phyloP scores from a whole-genome alignment of 2,329 filamentous ascomycete species.

The Phaeosphaeriaceae sp. region DNA sequence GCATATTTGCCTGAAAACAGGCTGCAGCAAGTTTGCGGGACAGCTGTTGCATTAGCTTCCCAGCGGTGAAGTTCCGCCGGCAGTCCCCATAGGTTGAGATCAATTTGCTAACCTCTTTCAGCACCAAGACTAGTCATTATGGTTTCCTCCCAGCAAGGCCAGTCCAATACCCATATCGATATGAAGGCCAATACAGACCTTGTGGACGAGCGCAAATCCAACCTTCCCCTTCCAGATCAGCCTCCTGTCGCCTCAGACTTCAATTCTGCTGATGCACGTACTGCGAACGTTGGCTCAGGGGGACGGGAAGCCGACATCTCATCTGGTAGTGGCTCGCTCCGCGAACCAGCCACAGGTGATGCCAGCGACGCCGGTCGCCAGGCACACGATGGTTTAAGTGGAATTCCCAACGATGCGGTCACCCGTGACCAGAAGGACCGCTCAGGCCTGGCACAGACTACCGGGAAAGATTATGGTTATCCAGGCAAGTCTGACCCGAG shows the following conservation, averaged over 20 bases:
- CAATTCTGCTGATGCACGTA: slow-evolving; percentile 73
- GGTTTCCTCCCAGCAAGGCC: slow-evolving; percentile 36
- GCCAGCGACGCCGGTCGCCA: slow-evolving; percentile 66
- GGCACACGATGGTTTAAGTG: slow-evolving; percentile 63
- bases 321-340: slow-evolving; percentile 53
- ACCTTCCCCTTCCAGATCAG: slow-evolving; percentile 80
- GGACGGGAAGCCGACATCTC: slow-evolving; percentile 54
- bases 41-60: neutral
- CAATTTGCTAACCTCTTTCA: slow-evolving; percentile 9
- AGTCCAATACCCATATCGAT: slow-evolving; percentile 24
- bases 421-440: slow-evolving; percentile 54
- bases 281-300: slow-evolving; percentile 73
- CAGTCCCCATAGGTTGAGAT: neutral
- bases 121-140: slow-evolving; percentile 15
- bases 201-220: slow-evolving; percentile 71
- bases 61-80: neutral
- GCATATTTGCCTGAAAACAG: neutral
- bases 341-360: slow-evolving; percentile 59
- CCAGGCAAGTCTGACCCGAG: slow-evolving; percentile 50
- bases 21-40: neutral
- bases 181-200: slow-evolving; percentile 53
- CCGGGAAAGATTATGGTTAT: slow-evolving; percentile 51
- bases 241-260: slow-evolving; percentile 79
- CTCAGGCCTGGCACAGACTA: slow-evolving; percentile 50
- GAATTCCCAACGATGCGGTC: slow-evolving; percentile 66